phyloP scores from a whole-genome alignment of 192 early-diverging fungal genomes.

The Backusella sp. region DNA sequence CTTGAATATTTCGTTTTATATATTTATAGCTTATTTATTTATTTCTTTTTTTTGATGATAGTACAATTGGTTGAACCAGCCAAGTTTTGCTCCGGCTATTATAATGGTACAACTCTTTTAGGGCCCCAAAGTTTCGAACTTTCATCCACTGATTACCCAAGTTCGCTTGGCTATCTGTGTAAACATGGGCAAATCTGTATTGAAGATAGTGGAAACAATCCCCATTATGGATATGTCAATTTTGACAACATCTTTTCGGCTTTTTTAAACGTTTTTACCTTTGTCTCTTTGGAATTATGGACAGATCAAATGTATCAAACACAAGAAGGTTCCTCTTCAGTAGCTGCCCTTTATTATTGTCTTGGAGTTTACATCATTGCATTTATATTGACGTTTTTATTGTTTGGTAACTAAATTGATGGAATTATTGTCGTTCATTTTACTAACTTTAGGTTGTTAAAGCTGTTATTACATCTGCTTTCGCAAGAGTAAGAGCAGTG shows the following conservation, averaged over 20 bases:
- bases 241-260: conserved; percentile 52
- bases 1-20: background rate
- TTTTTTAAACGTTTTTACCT: conserved; percentile 46
- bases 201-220: conserved; percentile 26
- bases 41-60: background rate
- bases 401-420: conserved; percentile 24
- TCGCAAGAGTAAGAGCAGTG: conserved; percentile 52
- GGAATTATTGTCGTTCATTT: background rate
- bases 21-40: background rate
- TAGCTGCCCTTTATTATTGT: conserved; percentile 47
- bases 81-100: conserved; percentile 32
- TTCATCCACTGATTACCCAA: conserved; percentile 9
- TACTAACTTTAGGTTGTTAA: background rate
- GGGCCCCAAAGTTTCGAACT: conserved; percentile 14
- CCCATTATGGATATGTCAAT: conserved; percentile 35
- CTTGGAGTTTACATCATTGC: conserved; percentile 49
- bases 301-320: conserved; percentile 53
- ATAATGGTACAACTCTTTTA: conserved; percentile 19
- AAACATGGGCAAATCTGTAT: conserved; percentile 41
- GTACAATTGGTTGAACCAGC: conserved; percentile 23
- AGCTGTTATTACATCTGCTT: conserved; percentile 57
- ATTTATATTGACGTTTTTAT: conserved; percentile 52
- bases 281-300: conserved; percentile 49
- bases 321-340: conserved; percentile 47
- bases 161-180: conserved; percentile 47